These are phyloP conservation scores for Paramecium tetraurelia DNA, from an alignment of 73 alveolate species.

Conservation along the genomic window DNA sequence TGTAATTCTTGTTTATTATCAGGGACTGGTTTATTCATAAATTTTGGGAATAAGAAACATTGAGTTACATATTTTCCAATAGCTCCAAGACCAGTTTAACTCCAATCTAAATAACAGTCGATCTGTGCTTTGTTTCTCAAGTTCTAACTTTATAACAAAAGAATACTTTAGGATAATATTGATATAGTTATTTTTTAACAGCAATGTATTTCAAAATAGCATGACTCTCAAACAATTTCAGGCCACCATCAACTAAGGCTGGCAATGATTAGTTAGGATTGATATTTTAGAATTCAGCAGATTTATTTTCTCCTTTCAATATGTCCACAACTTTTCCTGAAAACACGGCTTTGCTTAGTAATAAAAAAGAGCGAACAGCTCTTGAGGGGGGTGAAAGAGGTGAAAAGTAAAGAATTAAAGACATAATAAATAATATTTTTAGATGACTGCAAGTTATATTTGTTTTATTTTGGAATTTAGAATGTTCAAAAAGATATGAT, in stretches of 20 bases:
- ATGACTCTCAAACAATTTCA: neutral
- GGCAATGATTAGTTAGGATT: neutral
- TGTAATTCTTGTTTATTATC: neutral
- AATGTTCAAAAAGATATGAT: neutral
- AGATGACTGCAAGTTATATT: neutral
- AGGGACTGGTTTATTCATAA: slow-evolving; percentile 21
- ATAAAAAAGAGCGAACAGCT: neutral
- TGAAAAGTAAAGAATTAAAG: neutral
- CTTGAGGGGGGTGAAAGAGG: slow-evolving; percentile 1
- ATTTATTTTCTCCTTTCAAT: neutral
- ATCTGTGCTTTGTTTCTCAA: neutral
- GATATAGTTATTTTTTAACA: neutral
- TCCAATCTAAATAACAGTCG: slow-evolving; percentile 53
- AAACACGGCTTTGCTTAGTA: neutral
- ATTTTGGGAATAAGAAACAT: neutral
- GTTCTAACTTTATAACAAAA: neutral
- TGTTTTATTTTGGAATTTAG: neutral
- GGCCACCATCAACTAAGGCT: neutral
- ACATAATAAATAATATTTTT: neutral
- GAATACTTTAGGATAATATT: neutral
- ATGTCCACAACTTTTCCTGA: neutral
- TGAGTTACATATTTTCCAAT: neutral
- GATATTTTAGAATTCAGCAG: neutral
- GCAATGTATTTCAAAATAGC: slow-evolving; percentile 26
- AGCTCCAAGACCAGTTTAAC: slow-evolving; percentile 11